Conservation (phyloP, 257 asterid genomes). For the Solanum etuberosum region DNA sequence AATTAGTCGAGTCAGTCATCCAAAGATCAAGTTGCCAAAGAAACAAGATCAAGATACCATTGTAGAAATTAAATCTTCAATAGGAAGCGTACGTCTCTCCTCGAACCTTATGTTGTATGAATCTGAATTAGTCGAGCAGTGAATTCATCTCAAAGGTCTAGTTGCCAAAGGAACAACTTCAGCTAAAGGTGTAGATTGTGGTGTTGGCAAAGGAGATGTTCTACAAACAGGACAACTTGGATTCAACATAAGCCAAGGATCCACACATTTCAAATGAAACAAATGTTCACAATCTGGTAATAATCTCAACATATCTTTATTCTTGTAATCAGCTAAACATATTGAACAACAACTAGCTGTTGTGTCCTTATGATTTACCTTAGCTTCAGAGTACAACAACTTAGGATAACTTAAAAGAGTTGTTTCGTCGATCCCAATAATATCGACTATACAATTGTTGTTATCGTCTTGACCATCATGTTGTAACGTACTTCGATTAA, state of each 20-base stretch:
- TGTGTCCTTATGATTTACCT: constrained; percentile 38
- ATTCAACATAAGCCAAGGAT: constrained; percentile 79
- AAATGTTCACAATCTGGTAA: constrained; percentile 82
- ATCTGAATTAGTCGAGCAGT: background rate
- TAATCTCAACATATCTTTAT: constrained; percentile 36
- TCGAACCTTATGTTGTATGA: background rate
- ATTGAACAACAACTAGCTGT: constrained; percentile 66
- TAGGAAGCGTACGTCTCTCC: fast-evolving
- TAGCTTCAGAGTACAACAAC: constrained; percentile 59
- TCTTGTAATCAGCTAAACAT: constrained; percentile 71
- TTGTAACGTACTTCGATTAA: background rate
- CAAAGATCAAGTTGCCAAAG: constrained; percentile 41
- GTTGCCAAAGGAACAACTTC: constrained; percentile 70
- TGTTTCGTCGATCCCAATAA: constrained; percentile 58
- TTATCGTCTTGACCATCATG: background rate
- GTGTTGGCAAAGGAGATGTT: constrained; percentile 77
- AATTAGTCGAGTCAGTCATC: background rate
- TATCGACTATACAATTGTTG: constrained; percentile 14
- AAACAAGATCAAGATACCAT: constrained; percentile 10
- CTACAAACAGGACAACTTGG: constrained; percentile 93
- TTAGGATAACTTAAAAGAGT: constrained; percentile 61
- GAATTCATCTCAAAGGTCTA: constrained; percentile 23
- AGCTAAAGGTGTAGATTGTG: constrained; percentile 67
- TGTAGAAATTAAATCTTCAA: background rate
- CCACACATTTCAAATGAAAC: constrained; percentile 73